Base-by-base conservation (phyloP, 148 eudicot genomes). In the Cornus suecica region DNA sequence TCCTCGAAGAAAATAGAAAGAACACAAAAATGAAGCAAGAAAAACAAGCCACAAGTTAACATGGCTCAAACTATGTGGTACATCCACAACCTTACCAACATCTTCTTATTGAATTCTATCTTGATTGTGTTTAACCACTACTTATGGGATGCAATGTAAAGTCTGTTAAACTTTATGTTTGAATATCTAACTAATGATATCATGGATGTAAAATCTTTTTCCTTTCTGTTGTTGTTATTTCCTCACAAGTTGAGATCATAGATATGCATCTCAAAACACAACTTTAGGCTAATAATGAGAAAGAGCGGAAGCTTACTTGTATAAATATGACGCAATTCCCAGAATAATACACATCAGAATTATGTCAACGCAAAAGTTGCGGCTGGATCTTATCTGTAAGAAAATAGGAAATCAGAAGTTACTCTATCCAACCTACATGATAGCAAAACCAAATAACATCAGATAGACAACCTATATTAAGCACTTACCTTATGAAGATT, bases 271-370 rank as follows among this genome's bases (percentile, higher is more conserved):
- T 3, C 54, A 16, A 48, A 11, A 13, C 54, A 48, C 20, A 16
- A 11, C 15, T 48, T 1, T 48, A 48, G 20, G 54, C 18, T 48
- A 14, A 14, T 48, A 48, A 58, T 10, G 24, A 20, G 25, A 48
- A 2, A 34, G 32, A 68, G 10, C 18, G 8, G 66, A 64, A 76
- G 74, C 95, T 90, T 85, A 94, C 98, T 94, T 92, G 97, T 94
- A 94, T 78, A 94, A 72, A 81, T 94, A 94, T 45, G 94, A 90
- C 52, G 93, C 98, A 63, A 94, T 94, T 70, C 98, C 97, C 73
- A 94, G 92, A 81, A 94, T 89, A 65, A 94, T 80, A 79, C 95
- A 92, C 82, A 91, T 73, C 78, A 93, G 83, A 78, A 93, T 80
- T 74, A 93, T 91, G 82, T 91, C 96, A 22, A 93, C 86, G 69